Evolutionary conservation across 2,329 filamentous ascomycete genomes (phyloP).

Genomic region (Neofusicoccum sp.): DNA sequence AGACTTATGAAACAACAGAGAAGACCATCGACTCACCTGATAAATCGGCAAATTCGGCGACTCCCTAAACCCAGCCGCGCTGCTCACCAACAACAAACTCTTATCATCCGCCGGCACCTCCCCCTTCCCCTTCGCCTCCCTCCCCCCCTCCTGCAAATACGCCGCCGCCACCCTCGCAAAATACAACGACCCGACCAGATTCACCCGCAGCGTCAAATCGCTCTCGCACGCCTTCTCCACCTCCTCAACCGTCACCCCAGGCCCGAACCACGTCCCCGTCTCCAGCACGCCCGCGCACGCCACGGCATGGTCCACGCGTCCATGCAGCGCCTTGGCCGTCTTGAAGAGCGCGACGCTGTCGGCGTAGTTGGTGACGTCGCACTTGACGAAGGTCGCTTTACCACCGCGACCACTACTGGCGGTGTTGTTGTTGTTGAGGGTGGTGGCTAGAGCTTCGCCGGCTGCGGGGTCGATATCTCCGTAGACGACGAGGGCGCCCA

Average conservation of each 20-base stretch:
- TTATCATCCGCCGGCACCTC: background rate
- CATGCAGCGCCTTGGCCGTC: conserved; percentile 47
- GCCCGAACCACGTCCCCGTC: conserved; percentile 49
- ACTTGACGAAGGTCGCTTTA: conserved; percentile 41
- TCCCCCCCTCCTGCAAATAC: conserved; percentile 43
- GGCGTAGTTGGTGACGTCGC: conserved; percentile 52
- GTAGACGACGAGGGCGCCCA: conserved; percentile 48
- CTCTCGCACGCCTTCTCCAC: conserved; percentile 28
- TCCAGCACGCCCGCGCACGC: conserved; percentile 53
- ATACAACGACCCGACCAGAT: conserved; percentile 51
- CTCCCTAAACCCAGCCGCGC: conserved; percentile 19
- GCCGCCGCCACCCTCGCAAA: conserved; percentile 54
- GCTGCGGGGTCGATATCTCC: conserved; percentile 45
- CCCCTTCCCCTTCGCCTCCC: background rate
- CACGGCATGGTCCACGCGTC: conserved; percentile 53
- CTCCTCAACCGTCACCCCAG: conserved; percentile 45
- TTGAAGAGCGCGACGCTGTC: conserved; percentile 52
- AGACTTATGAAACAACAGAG: background rate
- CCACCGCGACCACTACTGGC: too few species aligned
- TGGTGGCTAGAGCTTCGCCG: conserved; percentile 34
- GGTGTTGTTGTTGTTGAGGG: conserved; percentile 15
- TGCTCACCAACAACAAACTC: conserved; percentile 7
- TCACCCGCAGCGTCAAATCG: conserved; percentile 47
- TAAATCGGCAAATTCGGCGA: conserved; percentile 14
- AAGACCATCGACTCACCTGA: conserved; percentile 20